Evolutionary conservation across 1,139 yeast species (phyloP), one percentile per base, ranked within the genome.

Genomic region (Yamadazyma oceani): DNA sequence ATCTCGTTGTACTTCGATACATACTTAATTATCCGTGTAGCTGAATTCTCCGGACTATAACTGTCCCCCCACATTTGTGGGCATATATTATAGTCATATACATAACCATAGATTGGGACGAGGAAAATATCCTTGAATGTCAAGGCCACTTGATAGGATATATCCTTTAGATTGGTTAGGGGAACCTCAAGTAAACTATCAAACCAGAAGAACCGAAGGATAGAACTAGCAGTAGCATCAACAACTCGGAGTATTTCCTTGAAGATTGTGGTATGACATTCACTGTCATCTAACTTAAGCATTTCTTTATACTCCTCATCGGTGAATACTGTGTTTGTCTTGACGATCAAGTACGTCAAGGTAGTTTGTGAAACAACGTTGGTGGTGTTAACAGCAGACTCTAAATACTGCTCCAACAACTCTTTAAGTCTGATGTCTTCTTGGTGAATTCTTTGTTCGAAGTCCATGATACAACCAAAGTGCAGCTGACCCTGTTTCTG

Each of bases 1-100:
- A 42, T 41, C 34, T 49, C 50, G 31, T 48, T 48, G 39, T 36
- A 46, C 19, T 35, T 38, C 26, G 48, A 41, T 7, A 46, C 34
- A 32, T 36, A 46, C 16, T 39, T 37, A 7, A 45, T 34, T 9
- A 44, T 43, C 10, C 34, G 14, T 6, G 21, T 6, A 19, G 21
- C 21, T 6, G 21, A 19, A 19, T 19, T 19, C 21, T 19, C 21
- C 21, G 8, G 21, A 9, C 21, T 16, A 15, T 27, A 16, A 27
- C 4, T 15, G 5, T 16, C n/a, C 5, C 13, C 21, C 30, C 30
- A 27, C n/a, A 16, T 19, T 8, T 19, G 21, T 19, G 21, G 21
- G 8, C 21, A 19, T 19, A 19, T 19, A 8, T 29, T 17, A 17
- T 5, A 16, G 5, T 32, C 27, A 25, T 10, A 25, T 6, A 19